A percentile compares a stretch with the other conserved stretches of the same genome.
These are phyloP conservation scores for Tephrocybe sp. DNA, from an alignment of 768 basidiomycete genomes.

Conservation along the genomic window DNA sequence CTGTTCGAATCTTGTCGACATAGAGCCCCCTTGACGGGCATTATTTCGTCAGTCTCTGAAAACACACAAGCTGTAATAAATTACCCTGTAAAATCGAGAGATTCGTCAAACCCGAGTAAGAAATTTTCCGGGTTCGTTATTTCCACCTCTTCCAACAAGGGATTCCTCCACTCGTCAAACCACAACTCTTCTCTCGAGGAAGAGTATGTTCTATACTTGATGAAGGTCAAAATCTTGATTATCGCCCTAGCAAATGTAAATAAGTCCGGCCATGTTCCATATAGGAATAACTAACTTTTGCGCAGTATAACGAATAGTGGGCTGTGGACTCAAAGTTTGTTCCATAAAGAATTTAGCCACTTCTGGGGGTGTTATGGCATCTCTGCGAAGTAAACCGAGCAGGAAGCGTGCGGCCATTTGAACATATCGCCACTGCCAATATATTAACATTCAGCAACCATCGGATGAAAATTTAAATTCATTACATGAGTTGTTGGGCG, in stretches of 20 bases:
- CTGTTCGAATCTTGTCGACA: conserved; percentile 74
- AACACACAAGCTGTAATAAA: conserved; percentile 13
- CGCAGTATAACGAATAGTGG: conserved; percentile 60
- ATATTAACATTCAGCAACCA: conserved; percentile 11
- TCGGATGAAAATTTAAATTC: conserved; percentile 14
- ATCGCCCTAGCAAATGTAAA: conserved; percentile 48
- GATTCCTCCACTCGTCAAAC: conserved; percentile 72
- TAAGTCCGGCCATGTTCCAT: conserved; percentile 1
- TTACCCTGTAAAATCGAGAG: conserved; percentile 36
- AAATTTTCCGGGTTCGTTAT: conserved; percentile 52
- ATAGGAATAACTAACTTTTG: conserved; percentile 47
- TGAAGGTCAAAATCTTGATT: conserved; percentile 61
- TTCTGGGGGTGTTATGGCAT: conserved; percentile 50
- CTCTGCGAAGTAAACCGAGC: conserved; percentile 61
- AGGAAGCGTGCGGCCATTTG: conserved; percentile 70
- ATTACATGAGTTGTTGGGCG: conserved; percentile 72
- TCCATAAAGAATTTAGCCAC: conserved; percentile 64
- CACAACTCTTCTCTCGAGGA: conserved; percentile 64
- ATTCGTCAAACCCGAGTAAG: conserved; percentile 42
- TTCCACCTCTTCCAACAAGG: conserved; percentile 46
- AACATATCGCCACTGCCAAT: conserved; percentile 76
- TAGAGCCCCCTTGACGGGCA: conserved; percentile 41
- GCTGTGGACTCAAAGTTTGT: conserved; percentile 70
- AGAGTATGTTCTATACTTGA: conserved; percentile 79
- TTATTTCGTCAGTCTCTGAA: conserved; percentile 7